phyloP scores from a whole-genome alignment of 306 rosid genomes.

The Chamaecrista fasciculata region DNA sequence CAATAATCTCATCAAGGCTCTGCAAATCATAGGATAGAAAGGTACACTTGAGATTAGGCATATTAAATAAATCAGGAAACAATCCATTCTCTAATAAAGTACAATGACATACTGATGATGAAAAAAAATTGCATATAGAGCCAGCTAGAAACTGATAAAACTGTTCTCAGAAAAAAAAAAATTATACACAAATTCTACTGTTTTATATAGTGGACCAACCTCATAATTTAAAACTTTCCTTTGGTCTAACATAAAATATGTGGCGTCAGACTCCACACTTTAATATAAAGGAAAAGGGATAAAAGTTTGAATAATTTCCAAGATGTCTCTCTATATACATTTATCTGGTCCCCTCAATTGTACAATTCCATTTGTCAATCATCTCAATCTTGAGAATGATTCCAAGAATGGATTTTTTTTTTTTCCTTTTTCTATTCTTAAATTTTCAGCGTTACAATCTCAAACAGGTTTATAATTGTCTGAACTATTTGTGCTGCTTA shows the following conservation, averaged over 20 bases:
- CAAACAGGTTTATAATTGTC: not conserved
- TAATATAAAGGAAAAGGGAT: not conserved
- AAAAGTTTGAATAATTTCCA: not conserved
- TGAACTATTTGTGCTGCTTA: not conserved
- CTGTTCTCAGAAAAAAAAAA: not conserved
- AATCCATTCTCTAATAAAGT: constrained; percentile 17
- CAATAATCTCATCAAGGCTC: constrained; percentile 88
- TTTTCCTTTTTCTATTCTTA: constrained; percentile 5
- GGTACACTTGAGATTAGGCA: constrained; percentile 18
- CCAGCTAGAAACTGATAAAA: constrained; percentile 7
- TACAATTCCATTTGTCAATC: not conserved
- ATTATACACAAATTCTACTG: not conserved
- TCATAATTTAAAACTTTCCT: constrained; percentile 15
- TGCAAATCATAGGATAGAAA: constrained; percentile 44
- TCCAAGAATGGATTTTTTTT: not conserved
- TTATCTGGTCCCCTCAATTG: not conserved
- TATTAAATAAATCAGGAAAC: constrained; percentile 6
- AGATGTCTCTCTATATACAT: not conserved
- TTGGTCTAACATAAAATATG: constrained; percentile 1
- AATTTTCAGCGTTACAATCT: constrained; percentile 2
- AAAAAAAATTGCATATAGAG: not conserved
- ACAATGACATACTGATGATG: not conserved
- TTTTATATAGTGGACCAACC: not conserved
- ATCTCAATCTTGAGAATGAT: not conserved
- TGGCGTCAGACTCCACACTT: not conserved